Conservation (phyloP, 345 rosid genomes). For the Anacardium occidentale region DNA sequence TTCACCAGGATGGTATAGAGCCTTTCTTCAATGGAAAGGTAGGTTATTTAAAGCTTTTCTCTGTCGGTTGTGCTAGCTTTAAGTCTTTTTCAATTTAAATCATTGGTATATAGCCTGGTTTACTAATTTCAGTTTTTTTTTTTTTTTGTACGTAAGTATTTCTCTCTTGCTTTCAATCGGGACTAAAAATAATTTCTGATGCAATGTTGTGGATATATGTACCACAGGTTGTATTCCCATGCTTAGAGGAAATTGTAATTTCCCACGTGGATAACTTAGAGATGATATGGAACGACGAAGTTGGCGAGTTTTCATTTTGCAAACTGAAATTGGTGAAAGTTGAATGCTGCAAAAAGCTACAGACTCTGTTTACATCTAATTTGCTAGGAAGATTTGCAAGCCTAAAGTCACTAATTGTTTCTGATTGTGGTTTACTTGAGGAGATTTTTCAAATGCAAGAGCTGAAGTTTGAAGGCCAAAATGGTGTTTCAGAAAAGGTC, state of each 20-base stretch:
- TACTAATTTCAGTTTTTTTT: too few species aligned
- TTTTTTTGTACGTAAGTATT: too few species aligned
- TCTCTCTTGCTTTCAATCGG: too few species aligned
- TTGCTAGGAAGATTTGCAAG: background rate
- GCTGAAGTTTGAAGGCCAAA: background rate
- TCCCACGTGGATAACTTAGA: background rate
- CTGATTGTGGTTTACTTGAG: background rate
- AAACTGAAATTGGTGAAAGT: background rate
- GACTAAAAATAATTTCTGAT: too few species aligned
- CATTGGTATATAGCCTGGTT: too few species aligned
- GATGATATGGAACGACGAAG: slow-evolving; percentile 11
- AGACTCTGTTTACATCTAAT: slow-evolving; percentile 14
- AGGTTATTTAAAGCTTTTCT: too few species aligned
- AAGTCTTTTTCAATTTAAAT: too few species aligned
- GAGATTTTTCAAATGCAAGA: slow-evolving; percentile 8
- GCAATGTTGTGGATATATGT: background rate
- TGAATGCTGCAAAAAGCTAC: background rate
- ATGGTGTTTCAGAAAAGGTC: background rate
- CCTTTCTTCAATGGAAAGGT: background rate
- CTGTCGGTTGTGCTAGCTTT: too few species aligned
- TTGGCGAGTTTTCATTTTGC: background rate
- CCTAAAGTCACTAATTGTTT: background rate
- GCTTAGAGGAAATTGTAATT: slow-evolving; percentile 4
- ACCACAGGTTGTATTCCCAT: slow-evolving; percentile 21
- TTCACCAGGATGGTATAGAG: background rate